Evolutionary conservation across 2,329 filamentous ascomycete genomes (phyloP).

Genomic region (Byssoonygena ceratinophila): DNA sequence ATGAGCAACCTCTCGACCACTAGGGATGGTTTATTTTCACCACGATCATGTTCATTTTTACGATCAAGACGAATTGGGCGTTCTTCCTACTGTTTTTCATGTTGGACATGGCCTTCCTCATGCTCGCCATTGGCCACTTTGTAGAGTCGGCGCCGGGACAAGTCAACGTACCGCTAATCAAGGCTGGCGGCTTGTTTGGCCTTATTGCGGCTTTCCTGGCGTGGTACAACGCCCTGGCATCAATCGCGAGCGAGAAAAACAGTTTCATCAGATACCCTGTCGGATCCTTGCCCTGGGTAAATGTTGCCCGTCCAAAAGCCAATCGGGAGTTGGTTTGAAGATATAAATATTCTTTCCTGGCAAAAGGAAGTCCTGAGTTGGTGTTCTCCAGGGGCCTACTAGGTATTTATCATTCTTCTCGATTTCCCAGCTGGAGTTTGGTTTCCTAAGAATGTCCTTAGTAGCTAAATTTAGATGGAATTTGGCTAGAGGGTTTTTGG

Average conservation of each 20-base stretch:
- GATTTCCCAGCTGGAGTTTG: background rate
- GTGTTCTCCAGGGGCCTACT: background rate
- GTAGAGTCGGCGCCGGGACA: conserved; percentile 37
- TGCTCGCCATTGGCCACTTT: conserved; percentile 57
- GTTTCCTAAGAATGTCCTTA: background rate
- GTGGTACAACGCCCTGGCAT: conserved; percentile 79
- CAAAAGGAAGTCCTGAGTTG: background rate
- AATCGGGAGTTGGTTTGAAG: conserved; percentile 35
- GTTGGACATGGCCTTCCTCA: conserved; percentile 64
- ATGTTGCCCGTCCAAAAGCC: conserved; percentile 49
- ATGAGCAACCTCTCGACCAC: conserved; percentile 11
- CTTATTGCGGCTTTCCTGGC: conserved; percentile 68
- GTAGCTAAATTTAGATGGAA: background rate
- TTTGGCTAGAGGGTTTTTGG: background rate
- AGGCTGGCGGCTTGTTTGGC: conserved; percentile 69
- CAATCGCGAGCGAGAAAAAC: conserved; percentile 58
- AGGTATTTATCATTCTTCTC: background rate
- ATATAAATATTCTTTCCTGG: background rate
- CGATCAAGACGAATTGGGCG: conserved; percentile 63
- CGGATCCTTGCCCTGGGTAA: conserved; percentile 89
- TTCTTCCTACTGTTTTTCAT: conserved; percentile 70
- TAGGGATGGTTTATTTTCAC: conserved; percentile 78
- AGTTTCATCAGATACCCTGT: conserved; percentile 93
- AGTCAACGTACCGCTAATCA: conserved; percentile 45
- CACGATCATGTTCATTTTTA: conserved; percentile 60